Evolutionary conservation across 768 basidiomycete species (phyloP), one percentile per base, ranked within the genome.

Genomic region (Xanthoconium stramineum): DNA sequence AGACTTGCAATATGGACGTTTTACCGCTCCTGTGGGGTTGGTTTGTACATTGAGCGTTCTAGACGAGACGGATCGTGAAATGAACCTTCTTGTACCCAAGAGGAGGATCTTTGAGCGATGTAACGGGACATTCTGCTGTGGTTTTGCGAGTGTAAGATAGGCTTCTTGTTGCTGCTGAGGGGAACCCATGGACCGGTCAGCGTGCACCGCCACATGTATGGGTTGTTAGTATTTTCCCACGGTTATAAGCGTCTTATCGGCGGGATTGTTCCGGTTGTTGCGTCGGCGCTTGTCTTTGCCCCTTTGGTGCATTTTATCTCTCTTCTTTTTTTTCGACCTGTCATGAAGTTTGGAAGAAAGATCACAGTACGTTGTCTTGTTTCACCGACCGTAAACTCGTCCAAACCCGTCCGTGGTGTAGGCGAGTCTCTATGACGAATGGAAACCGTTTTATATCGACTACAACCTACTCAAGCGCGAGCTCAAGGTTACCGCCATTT

Each of bases 381-480:
- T 24, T 37, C 7, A 13, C 50, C 40, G 3, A 28, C 20, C 20
- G 5, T 44, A 20, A 12, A 40, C 37, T 35, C 13, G 15, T 20
- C 3, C 11, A 33, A 37, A 56, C 40, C 5, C 14, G 20, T 36
- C 5, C 43, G 19, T 35, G 35, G 2, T 39, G 17, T 67, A 94
- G 91, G 84, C 83, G 47, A 88, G 89, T 64, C 79, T 93, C 40
- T 97, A 95, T 73, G 81, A 80, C 61, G 94, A 93, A 79, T 97
- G 94, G 94, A 81, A 85, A 19, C 88, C 88, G 3, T 89, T 86
- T 65, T 98, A 98, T 68, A 80, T 98, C 55, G 84, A 94, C 74
- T 98, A 98, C 65, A 91, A 89, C 64, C 77, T 79, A 9, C 79
- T 98, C 43, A 98, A 98, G 74, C 89, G 90, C 52, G 88, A 91